Evolutionary conservation across 2,329 filamentous ascomycete genomes (phyloP).

Genomic region (Fusarium continuum): DNA sequence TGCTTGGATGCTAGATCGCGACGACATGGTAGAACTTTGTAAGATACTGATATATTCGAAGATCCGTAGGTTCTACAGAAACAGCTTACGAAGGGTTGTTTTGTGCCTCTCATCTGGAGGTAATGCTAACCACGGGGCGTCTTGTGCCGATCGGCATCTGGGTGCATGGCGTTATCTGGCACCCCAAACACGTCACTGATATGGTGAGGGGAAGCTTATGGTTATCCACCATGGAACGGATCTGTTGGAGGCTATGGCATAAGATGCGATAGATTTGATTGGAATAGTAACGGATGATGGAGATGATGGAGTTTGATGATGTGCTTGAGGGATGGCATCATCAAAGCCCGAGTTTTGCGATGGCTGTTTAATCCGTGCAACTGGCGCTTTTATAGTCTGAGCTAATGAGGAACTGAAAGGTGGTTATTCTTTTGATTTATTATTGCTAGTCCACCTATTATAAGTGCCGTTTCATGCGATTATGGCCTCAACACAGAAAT

Average conservation of each 20-base stretch:
- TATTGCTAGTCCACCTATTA: neutral
- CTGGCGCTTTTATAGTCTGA: too few relatives aligned
- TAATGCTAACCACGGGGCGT: too few relatives aligned
- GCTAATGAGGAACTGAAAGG: too few relatives aligned
- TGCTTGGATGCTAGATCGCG: neutral
- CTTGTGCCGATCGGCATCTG: too few relatives aligned
- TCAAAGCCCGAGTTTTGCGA: neutral
- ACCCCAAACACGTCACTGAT: neutral
- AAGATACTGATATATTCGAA: too few relatives aligned
- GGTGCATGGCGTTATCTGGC: neutral
- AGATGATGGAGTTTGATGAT: neutral
- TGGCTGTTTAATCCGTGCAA: neutral
- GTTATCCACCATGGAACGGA: neutral
- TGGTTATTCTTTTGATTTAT: neutral
- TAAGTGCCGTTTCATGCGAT: neutral
- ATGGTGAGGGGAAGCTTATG: neutral
- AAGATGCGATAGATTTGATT: neutral
- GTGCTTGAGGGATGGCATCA: neutral
- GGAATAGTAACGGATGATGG: neutral
- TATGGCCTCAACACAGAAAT: neutral
- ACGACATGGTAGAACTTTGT: neutral
- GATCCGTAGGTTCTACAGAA: too few relatives aligned
- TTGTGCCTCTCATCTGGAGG: too few relatives aligned
- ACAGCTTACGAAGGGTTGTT: too few relatives aligned
- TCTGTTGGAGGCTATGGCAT: neutral